Percentiles rank a stretch among this genome's conserved stretches.
Evolutionary conservation across 352 stramenopile genomes (phyloP).

Genomic region (Phytopythium ostracodes): DNA sequence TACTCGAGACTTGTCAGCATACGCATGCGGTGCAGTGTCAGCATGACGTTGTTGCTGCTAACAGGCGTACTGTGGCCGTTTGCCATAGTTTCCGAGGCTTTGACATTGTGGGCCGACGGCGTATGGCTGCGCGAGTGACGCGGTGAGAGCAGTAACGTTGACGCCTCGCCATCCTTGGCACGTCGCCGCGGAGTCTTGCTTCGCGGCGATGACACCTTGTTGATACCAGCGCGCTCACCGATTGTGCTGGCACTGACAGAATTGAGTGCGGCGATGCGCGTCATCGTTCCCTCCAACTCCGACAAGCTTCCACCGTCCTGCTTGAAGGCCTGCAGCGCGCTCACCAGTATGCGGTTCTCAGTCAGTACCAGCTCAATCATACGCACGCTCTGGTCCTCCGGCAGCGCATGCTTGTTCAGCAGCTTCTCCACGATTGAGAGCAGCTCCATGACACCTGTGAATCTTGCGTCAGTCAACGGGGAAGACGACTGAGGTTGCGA

Average conservation of each 20-base stretch:
- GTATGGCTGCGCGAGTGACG: background rate
- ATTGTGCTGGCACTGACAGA: background rate
- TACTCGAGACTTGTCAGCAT: conserved; percentile 64
- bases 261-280: conserved; percentile 38
- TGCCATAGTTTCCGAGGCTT: background rate
- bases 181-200: conserved; percentile 12
- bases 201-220: background rate
- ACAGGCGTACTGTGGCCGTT: conserved; percentile 5
- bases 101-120: background rate
- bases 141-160: background rate
- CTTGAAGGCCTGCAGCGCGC: conserved; percentile 50
- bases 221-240: conserved; percentile 5
- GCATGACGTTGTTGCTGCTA: conserved; percentile 10
- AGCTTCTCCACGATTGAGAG: conserved; percentile 43
- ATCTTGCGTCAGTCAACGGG: conserved; percentile 6
- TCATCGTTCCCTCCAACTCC: conserved; percentile 50
- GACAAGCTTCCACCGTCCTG: conserved; percentile 27
- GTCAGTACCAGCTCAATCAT: conserved; percentile 44
- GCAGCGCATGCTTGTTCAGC: conserved; percentile 53
- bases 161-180: background rate
- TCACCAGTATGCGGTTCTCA: conserved; percentile 48
- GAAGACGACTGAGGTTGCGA: background rate
- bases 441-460: conserved; percentile 44
- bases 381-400: conserved; percentile 46
- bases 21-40: conserved; percentile 36